These are phyloP conservation scores for Plasmopara halstedii DNA, from an alignment of 352 stramenopile species.

Conservation along the genomic window DNA sequence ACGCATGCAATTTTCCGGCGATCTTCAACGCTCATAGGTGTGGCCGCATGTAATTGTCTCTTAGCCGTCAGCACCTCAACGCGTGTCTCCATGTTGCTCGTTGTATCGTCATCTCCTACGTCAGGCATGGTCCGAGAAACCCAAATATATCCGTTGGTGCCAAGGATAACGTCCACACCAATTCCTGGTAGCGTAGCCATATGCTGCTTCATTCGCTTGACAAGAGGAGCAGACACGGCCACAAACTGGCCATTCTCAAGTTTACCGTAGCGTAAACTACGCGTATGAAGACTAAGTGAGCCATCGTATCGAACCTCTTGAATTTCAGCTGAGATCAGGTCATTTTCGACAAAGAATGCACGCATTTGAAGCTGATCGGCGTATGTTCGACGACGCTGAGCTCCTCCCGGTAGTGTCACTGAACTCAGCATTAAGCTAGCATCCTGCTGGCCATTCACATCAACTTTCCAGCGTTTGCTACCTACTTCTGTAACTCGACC, in stretches of 20 bases:
- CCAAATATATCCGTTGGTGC: constrained; percentile 95
- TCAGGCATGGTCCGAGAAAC: constrained; percentile 82
- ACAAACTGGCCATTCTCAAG: constrained; percentile 92
- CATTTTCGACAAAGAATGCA: constrained; percentile 91
- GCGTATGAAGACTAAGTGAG: constrained; percentile 91
- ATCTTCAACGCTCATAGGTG: constrained; percentile 65
- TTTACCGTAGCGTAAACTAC: constrained; percentile 92
- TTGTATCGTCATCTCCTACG: constrained; percentile 39
- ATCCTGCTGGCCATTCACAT: constrained; percentile 84
- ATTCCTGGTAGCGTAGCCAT: constrained; percentile 78
- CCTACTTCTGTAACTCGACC: constrained; percentile 91
- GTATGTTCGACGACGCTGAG: constrained; percentile 93
- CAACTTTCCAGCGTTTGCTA: constrained; percentile 94
- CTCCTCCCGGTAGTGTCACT: constrained; percentile 93
- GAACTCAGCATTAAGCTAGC: constrained; percentile 88
- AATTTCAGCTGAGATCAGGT: constrained; percentile 92
- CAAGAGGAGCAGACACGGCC: constrained; percentile 79
- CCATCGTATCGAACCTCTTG: constrained; percentile 87
- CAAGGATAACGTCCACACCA: constrained; percentile 89
- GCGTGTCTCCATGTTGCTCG: constrained; percentile 65
- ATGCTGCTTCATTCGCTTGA: constrained; percentile 94
- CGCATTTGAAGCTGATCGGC: constrained; percentile 97
- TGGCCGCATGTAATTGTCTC: constrained; percentile 81
- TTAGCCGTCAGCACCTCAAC: constrained; percentile 90
- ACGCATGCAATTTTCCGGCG: constrained; percentile 82